Percentiles rank a stretch among this genome's conserved stretches.
These are phyloP conservation scores for Plasmodium ovale DNA, from an alignment of 169 alveolate genomes.

Conservation along the genomic window DNA sequence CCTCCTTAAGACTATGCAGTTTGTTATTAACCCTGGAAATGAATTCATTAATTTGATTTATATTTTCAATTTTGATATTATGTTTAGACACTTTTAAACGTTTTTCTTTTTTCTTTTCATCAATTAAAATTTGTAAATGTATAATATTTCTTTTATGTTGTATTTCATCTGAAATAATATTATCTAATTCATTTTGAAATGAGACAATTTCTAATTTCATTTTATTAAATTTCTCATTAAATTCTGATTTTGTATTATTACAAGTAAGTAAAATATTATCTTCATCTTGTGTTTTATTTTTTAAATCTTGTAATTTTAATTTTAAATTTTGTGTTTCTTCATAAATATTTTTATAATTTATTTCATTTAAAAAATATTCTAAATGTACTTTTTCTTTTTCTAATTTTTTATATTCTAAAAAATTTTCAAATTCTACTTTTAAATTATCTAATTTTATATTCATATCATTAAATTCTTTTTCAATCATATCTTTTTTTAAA, in stretches of 20 bases:
- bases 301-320: conserved; percentile 64
- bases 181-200: conserved; percentile 48
- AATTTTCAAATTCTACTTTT: conserved; percentile 78
- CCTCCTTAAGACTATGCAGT: conserved; percentile 35
- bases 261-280: conserved; percentile 40
- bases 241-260: conserved; percentile 54
- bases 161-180: conserved; percentile 58
- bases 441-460: conserved; percentile 77
- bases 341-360: conserved; percentile 71
- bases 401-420: conserved; percentile 72
- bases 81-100: conserved; percentile 52
- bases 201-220: conserved; percentile 73
- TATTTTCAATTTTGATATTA: conserved; percentile 61
- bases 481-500: conserved; percentile 78
- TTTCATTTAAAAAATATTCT: conserved; percentile 70
- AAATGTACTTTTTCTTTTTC: conserved; percentile 75
- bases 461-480: conserved; percentile 80
- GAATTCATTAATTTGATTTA: conserved; percentile 70
- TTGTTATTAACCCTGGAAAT: conserved; percentile 55
- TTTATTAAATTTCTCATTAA: conserved; percentile 54
- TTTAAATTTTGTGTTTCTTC: conserved; percentile 67
- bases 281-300: conserved; percentile 74
- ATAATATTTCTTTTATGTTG: conserved; percentile 64
- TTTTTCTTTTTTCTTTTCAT: conserved; percentile 71
- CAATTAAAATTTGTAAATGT: conserved; percentile 65